Evolutionary conservation across 441 rosid species (phyloP).

Genomic region (Arabidopsis hybrid): DNA sequence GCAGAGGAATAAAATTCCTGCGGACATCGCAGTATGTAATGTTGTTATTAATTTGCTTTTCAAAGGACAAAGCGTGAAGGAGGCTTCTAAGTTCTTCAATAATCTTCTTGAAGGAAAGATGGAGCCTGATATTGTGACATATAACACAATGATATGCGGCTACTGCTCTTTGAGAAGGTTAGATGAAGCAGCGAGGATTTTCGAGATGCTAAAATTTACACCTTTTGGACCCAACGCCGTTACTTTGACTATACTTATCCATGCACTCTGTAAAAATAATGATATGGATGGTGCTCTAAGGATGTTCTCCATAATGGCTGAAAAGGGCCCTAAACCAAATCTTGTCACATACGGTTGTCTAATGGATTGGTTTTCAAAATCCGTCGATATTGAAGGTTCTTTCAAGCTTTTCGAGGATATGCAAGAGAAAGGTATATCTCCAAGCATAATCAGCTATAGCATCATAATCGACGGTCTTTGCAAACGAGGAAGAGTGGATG

Average conservation of each 20-base stretch:
- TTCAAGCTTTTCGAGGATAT: slow-evolving; percentile 56
- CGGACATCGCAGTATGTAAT: slow-evolving; percentile 51
- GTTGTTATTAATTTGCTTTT: slow-evolving; percentile 47
- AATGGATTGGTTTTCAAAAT: slow-evolving; percentile 53
- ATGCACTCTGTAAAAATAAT: slow-evolving; percentile 51
- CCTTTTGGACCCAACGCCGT: slow-evolving; percentile 42
- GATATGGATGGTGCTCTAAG: slow-evolving; percentile 47
- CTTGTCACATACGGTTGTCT: slow-evolving; percentile 53
- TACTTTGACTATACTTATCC: slow-evolving; percentile 53
- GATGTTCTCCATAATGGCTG: slow-evolving; percentile 49
- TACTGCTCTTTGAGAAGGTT: slow-evolving; percentile 47
- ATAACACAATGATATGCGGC: slow-evolving; percentile 58
- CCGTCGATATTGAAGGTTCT: slow-evolving; percentile 44
- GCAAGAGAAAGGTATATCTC: slow-evolving; percentile 49
- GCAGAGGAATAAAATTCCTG: slow-evolving; percentile 42
- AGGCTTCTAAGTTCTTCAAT: slow-evolving; percentile 39
- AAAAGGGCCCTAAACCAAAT: slow-evolving; percentile 48
- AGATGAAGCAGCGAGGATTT: slow-evolving; percentile 47
- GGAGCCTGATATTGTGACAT: slow-evolving; percentile 53
- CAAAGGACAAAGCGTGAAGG: slow-evolving; percentile 32
- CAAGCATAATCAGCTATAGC: slow-evolving; percentile 52
- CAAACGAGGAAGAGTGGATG: slow-evolving; percentile 48
- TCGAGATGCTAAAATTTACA: slow-evolving; percentile 42
- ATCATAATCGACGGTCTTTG: slow-evolving; percentile 55
- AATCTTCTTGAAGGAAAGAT: slow-evolving; percentile 42